A percentile compares a stretch with the other conserved stretches of the same genome.
Evolutionary conservation across 1,139 yeast genomes (phyloP).

Genomic region (Meyerozyma carpophila): DNA sequence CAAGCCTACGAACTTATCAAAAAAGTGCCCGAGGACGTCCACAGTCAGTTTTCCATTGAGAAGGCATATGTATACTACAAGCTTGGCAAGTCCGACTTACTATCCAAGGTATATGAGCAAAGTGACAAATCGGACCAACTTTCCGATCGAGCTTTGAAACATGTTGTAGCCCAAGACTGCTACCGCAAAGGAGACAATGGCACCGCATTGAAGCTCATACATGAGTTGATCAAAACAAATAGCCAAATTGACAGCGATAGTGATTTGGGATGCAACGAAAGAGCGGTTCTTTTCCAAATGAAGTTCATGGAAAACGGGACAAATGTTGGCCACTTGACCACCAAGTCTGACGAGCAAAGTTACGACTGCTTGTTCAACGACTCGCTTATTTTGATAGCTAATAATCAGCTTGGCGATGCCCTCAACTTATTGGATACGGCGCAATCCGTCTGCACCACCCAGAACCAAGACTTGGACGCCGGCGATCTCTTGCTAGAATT

Average conservation of each 20-base stretch:
- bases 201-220: constrained; percentile 53
- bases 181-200: constrained; percentile 60
- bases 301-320: constrained; percentile 13
- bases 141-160: constrained; percentile 51
- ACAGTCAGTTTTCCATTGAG: constrained; percentile 44
- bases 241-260: constrained; percentile 29
- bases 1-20: constrained; percentile 48
- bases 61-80: constrained; percentile 70
- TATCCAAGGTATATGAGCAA: constrained; percentile 34
- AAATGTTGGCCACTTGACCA: constrained; percentile 5
- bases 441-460: constrained; percentile 29
- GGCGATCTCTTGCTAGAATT: constrained; percentile 43
- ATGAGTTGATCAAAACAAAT: constrained; percentile 39
- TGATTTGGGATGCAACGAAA: constrained; percentile 66
- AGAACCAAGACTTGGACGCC: constrained; percentile 35
- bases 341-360: constrained; percentile 10
- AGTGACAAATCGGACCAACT: constrained; percentile 13
- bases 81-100: constrained; percentile 40
- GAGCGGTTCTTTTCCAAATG: constrained; percentile 61
- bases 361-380: constrained; percentile 58
- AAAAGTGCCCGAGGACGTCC: constrained; percentile 31
- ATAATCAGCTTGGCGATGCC: constrained; percentile 39
- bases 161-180: constrained; percentile 77
- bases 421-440: constrained; percentile 49
- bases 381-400: constrained; percentile 50